These are phyloP conservation scores for Leavenworthia alabamica DNA, from an alignment of 345 rosid genomes.

Conservation along the genomic window DNA sequence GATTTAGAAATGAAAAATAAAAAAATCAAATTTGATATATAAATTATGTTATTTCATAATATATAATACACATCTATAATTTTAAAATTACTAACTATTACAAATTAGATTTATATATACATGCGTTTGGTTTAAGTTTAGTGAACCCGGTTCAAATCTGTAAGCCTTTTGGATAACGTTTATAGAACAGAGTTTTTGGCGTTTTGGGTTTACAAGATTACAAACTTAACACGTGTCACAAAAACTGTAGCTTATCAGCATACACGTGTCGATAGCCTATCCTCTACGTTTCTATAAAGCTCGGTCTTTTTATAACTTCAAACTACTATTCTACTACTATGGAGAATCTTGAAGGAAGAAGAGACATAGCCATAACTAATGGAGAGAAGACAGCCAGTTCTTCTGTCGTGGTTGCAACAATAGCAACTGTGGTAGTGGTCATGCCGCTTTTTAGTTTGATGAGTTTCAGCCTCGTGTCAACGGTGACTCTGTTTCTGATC, in stretches of 20 bases:
- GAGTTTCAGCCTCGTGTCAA: conserved; percentile 36
- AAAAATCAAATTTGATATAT: no score
- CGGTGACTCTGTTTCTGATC: conserved; percentile 29
- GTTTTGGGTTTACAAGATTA: not conserved
- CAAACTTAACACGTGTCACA: conserved; percentile 8
- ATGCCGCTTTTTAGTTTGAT: conserved; percentile 35
- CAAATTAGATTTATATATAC: no score
- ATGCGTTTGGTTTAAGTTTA: no score
- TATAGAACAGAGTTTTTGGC: not conserved
- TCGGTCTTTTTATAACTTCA: not conserved
- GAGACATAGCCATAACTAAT: conserved; percentile 7
- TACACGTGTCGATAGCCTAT: conserved; percentile 17
- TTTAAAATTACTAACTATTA: no score
- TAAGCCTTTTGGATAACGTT: conserved; percentile 19
- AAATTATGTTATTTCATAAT: no score
- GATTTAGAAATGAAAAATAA: no score
- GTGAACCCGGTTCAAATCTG: conserved; percentile 2
- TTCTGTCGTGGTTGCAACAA: conserved; percentile 13
- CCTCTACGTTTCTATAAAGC: conserved; percentile 13
- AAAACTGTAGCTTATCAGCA: no score
- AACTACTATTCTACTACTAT: conserved; percentile 7
- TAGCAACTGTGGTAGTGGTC: conserved; percentile 27
- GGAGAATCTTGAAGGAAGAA: conserved; percentile 20
- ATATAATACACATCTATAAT: no score
- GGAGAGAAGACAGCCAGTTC: not conserved